phyloP scores from a whole-genome alignment of 345 rosid genomes.

The Noccaea bulbosa region DNA sequence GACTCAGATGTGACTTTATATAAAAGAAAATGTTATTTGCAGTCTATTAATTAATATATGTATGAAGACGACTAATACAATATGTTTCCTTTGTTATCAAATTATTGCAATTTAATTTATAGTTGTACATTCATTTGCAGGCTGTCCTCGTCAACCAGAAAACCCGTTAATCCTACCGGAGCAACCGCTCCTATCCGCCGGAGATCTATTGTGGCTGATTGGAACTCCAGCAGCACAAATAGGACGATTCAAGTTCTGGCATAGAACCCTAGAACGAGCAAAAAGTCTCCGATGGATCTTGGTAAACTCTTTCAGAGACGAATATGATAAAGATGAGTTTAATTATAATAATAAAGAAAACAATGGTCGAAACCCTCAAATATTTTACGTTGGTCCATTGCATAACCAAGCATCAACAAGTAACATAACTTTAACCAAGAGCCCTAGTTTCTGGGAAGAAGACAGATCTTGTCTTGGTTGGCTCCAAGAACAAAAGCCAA shows the following conservation, averaged over 20 bases:
- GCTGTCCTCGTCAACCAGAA: constrained; percentile 51
- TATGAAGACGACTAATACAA: too few species aligned
- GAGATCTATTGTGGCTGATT: constrained; percentile 83
- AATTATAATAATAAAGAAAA: neutral
- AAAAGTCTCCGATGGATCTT: constrained; percentile 62
- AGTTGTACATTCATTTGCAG: constrained; percentile 40
- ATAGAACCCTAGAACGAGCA: constrained; percentile 55
- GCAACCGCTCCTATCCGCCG: constrained; percentile 54
- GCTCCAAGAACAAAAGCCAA: constrained; percentile 56
- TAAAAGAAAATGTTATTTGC: too few species aligned
- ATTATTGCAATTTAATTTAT: too few species aligned
- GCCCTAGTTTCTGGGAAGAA: constrained; percentile 68
- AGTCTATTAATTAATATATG: too few species aligned
- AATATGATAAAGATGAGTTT: constrained; percentile 23
- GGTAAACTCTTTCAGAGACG: constrained; percentile 64
- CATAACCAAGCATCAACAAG: constrained; percentile 41
- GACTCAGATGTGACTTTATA: too few species aligned
- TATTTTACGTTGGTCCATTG: constrained; percentile 57
- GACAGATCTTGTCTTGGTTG: constrained; percentile 68
- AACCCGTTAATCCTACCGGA: constrained; percentile 37
- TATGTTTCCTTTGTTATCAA: too few species aligned
- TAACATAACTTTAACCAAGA: constrained; percentile 31
- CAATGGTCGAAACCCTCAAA: constrained; percentile 31
- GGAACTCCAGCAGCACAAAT: constrained; percentile 59
- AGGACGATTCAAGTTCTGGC: constrained; percentile 81